Evolutionary conservation across 2,329 filamentous ascomycete genomes (phyloP).

Genomic region (Aspergillus neotritici): DNA sequence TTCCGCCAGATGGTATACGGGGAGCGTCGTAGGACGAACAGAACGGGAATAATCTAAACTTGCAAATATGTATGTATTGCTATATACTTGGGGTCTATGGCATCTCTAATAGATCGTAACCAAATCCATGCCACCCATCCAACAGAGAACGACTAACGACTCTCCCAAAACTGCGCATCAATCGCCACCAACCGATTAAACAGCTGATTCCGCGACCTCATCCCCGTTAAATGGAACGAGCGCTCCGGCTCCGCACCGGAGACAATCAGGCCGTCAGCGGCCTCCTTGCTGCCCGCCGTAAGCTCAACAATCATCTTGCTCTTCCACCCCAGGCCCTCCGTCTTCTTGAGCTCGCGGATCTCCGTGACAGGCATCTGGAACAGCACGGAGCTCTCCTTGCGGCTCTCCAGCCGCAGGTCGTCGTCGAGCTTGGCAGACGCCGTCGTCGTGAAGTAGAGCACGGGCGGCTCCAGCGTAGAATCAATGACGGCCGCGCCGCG

Average conservation of each 20-base stretch:
- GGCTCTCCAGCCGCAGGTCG: conserved; percentile 45
- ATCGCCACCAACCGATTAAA: conserved; percentile 75
- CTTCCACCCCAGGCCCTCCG: conserved; percentile 80
- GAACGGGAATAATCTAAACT: too few species aligned
- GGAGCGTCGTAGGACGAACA: too few species aligned
- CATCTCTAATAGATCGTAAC: too few species aligned
- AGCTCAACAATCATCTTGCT: conserved; percentile 75
- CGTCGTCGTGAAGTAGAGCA: conserved; percentile 56
- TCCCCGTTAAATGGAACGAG: conserved; percentile 61
- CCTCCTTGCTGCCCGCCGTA: conserved; percentile 62
- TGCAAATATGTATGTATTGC: too few species aligned
- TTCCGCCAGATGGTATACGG: too few species aligned
- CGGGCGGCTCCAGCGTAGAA: conserved; percentile 30
- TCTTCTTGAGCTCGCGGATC: conserved; percentile 68
- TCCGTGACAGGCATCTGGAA: conserved; percentile 68
- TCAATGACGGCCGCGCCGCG: conserved; percentile 67
- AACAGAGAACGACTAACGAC: conserved; percentile 47
- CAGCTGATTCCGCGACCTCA: conserved; percentile 67
- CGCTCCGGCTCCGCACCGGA: conserved; percentile 50
- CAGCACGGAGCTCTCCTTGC: conserved; percentile 50
- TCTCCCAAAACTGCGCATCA: conserved; percentile 78
- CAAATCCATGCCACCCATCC: too few species aligned
- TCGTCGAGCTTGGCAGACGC: conserved; percentile 32
- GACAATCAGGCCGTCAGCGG: conserved; percentile 70
- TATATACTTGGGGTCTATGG: too few species aligned